Evolutionary conservation across 164 flowering plant genomes (phyloP).

Genomic region (Umbellularia californica): DNA sequence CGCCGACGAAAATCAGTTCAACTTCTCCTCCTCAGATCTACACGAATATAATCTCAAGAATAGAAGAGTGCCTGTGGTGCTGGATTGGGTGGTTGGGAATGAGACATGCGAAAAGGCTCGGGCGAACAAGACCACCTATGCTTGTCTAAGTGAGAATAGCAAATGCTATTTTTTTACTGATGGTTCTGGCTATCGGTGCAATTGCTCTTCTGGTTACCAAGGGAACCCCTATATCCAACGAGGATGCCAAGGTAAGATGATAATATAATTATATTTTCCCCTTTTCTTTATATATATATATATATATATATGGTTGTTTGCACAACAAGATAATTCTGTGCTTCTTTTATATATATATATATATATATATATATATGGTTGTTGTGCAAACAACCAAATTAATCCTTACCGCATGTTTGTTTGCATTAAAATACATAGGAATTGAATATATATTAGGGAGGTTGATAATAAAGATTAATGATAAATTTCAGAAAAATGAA

Average conservation of each 20-base stretch:
- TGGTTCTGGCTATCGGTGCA: background rate
- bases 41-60: background rate
- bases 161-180: background rate
- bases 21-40: background rate
- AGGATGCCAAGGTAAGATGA: slow-evolving; percentile 1
- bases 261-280: no score
- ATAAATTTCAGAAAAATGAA: no score
- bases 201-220: background rate
- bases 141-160: background rate
- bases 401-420: no score
- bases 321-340: no score
- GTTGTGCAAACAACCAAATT: no score
- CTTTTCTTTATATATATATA: no score
- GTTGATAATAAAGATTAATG: no score
- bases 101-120: background rate
- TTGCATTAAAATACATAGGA: no score
- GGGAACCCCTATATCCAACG: background rate
- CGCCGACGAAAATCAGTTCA: background rate
- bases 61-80: background rate
- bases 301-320: no score
- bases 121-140: background rate
- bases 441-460: no score
- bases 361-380: no score
- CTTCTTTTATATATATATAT: no score
- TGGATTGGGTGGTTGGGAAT: background rate